Percentiles rank a stretch among this genome's conserved stretches.
Evolutionary conservation across 805 yeast species (phyloP).

Genomic region (Scheffersomyces stipitis): DNA sequence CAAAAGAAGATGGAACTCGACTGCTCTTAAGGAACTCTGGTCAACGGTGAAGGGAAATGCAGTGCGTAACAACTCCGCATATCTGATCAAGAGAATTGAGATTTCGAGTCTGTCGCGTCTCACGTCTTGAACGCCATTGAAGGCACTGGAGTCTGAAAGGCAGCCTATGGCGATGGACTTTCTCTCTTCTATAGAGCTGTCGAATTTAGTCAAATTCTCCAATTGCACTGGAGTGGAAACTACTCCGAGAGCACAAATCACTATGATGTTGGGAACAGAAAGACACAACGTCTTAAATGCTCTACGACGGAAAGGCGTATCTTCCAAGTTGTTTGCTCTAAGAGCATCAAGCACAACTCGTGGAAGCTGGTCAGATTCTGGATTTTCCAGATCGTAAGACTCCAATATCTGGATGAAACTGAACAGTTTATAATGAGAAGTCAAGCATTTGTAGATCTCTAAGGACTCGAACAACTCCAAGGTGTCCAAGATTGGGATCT

Average conservation of each 20-base stretch:
- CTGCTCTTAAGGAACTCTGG: slow-evolving; percentile 15
- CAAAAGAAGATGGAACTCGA: slow-evolving; percentile 20
- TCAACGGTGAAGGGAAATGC: slow-evolving; percentile 20
- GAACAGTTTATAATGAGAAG: slow-evolving; percentile 11
- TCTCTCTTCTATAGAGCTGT: slow-evolving; percentile 28
- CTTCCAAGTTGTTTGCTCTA: slow-evolving; percentile 12
- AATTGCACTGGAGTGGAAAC: slow-evolving; percentile 30
- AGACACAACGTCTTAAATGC: slow-evolving; percentile 21
- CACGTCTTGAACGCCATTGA: slow-evolving; percentile 6
- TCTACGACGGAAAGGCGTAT: slow-evolving; percentile 14
- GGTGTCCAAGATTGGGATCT: slow-evolving; percentile 32
- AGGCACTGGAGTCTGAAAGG: slow-evolving; percentile 8
- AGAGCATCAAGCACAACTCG: slow-evolving; percentile 14
- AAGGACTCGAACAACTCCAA: slow-evolving; percentile 28
- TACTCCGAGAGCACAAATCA: slow-evolving; percentile 34
- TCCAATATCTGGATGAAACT: slow-evolving; percentile 17
- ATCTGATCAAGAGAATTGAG: slow-evolving; percentile 21
- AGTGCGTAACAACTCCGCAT: slow-evolving; percentile 18
- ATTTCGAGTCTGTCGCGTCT: slow-evolving; percentile 20
- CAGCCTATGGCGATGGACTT: slow-evolving; percentile 18
- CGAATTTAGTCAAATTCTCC: slow-evolving; percentile 30
- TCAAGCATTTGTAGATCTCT: slow-evolving; percentile 19
- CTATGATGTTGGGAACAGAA: slow-evolving; percentile 24
- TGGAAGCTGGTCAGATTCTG: slow-evolving; percentile 6
- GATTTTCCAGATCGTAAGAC: slow-evolving; percentile 5